phyloP scores from a whole-genome alignment of 768 basidiomycete genomes.

The Termitomyces sp. region DNA sequence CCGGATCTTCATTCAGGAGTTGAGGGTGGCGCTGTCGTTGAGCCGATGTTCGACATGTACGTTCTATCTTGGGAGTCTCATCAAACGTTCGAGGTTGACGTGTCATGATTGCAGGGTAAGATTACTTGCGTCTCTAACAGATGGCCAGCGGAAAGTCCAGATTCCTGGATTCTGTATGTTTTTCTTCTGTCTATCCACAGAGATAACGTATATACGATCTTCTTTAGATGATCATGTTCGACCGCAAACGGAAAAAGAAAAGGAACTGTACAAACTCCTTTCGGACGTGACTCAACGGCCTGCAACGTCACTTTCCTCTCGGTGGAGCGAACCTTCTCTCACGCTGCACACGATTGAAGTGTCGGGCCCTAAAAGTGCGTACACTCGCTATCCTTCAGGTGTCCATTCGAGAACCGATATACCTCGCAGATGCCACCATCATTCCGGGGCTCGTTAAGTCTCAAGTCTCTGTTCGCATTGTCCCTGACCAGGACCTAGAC shows the following conservation, averaged over 20 bases:
- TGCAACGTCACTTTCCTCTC: constrained; percentile 61
- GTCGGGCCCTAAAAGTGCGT: constrained; percentile 74
- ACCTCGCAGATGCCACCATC: constrained; percentile 66
- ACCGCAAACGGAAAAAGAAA: constrained; percentile 61
- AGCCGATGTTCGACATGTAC: constrained; percentile 94
- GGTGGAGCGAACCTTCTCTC: constrained; percentile 89
- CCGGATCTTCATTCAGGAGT: constrained; percentile 93
- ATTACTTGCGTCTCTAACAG: constrained; percentile 66
- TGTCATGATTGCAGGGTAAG: constrained; percentile 51
- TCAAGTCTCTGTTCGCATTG: constrained; percentile 85
- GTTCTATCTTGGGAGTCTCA: constrained; percentile 9
- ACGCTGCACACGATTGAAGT: constrained; percentile 83
- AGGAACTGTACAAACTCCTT: constrained; percentile 60
- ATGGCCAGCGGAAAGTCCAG: constrained; percentile 50
- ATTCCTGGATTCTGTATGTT: constrained; percentile 82
- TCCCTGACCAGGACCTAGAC: constrained; percentile 86
- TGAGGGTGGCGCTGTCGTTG: constrained; percentile 81
- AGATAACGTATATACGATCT: not conserved
- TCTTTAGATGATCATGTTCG: constrained; percentile 71
- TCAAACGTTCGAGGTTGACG: not conserved
- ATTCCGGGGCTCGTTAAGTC: constrained; percentile 85
- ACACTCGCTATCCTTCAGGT: not conserved
- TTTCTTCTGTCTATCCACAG: not conserved
- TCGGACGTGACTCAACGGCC: constrained; percentile 64
- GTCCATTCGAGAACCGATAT: not conserved